These are phyloP conservation scores for Blastomyces parvus DNA, from an alignment of 2,329 filamentous ascomycete genomes.

Conservation along the genomic window DNA sequence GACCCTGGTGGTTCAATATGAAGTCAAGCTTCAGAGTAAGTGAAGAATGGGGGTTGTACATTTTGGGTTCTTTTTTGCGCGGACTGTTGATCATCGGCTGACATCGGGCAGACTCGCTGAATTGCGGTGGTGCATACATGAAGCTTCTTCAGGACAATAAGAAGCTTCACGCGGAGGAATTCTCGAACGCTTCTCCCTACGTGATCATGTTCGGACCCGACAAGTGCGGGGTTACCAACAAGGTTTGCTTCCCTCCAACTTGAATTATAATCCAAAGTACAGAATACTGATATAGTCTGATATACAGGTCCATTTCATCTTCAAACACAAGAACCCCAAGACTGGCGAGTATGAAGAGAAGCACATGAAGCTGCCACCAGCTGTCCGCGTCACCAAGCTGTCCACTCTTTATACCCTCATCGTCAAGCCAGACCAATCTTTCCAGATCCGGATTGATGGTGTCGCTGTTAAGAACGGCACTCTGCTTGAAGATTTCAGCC, in stretches of 20 bases:
- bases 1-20: slow-evolving; percentile 94
- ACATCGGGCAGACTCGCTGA: slow-evolving; percentile 63
- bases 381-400: slow-evolving; percentile 82
- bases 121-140: slow-evolving; percentile 97
- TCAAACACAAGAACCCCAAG: slow-evolving; percentile 99
- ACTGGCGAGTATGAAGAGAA: slow-evolving; percentile 99
- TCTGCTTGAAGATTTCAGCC: slow-evolving; percentile 86
- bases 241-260: slow-evolving; percentile 48
- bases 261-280: slow-evolving; percentile 1
- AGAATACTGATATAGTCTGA: slow-evolving; percentile 17
- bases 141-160: slow-evolving; percentile 98
- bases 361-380: slow-evolving; percentile 76
- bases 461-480: slow-evolving; percentile 79
- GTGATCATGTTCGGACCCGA: slow-evolving; percentile 99
- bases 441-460: slow-evolving; percentile 83
- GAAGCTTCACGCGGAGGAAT: slow-evolving; percentile 93
- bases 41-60: slow-evolving; percentile 19
- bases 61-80: not conserved
- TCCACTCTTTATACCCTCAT: slow-evolving; percentile 94
- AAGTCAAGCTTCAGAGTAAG: slow-evolving; percentile 97
- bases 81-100: slow-evolving; percentile 25
- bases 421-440: slow-evolving; percentile 93
- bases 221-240: slow-evolving; percentile 98
- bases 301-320: slow-evolving; percentile 70
- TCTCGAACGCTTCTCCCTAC: slow-evolving; percentile 93